phyloP scores from a whole-genome alignment of 441 rosid species.

The Bocquillonia castaneifolia region DNA sequence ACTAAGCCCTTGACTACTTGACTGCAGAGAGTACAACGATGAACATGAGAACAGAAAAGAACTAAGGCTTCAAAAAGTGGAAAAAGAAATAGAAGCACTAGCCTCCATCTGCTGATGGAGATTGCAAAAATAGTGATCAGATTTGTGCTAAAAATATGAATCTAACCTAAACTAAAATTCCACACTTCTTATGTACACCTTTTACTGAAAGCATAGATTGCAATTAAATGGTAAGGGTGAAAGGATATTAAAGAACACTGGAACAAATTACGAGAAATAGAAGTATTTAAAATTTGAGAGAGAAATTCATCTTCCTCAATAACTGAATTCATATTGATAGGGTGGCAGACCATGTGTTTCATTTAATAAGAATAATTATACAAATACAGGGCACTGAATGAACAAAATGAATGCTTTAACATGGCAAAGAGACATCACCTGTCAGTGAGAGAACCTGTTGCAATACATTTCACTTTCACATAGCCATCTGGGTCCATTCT shows the following conservation, averaged over 20 bases:
- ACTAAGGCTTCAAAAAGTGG: background rate
- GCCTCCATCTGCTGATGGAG: background rate
- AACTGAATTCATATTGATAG: background rate
- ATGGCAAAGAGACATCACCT: conserved; percentile 44
- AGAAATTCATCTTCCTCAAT: background rate
- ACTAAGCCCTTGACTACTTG: conserved; percentile 82
- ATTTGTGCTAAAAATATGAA: background rate
- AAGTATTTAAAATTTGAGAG: background rate
- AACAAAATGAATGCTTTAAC: conserved; percentile 5
- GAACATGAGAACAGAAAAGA: background rate
- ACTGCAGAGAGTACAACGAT: conserved; percentile 40
- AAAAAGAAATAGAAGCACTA: conserved; percentile 1
- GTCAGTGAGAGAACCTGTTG: conserved; percentile 61
- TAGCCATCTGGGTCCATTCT: conserved; percentile 50
- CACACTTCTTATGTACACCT: background rate
- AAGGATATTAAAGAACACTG: background rate
- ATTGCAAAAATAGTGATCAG: background rate
- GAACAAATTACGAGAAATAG: background rate
- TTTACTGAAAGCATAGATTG: background rate
- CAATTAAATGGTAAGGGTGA: background rate
- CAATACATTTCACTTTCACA: conserved; percentile 93
- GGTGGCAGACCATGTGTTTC: background rate
- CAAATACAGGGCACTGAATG: background rate
- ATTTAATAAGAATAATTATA: background rate
- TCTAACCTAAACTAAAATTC: background rate